Evolutionary conservation across 2,329 filamentous ascomycete species (phyloP).

Genomic region (Colletotrichum echinochloae): DNA sequence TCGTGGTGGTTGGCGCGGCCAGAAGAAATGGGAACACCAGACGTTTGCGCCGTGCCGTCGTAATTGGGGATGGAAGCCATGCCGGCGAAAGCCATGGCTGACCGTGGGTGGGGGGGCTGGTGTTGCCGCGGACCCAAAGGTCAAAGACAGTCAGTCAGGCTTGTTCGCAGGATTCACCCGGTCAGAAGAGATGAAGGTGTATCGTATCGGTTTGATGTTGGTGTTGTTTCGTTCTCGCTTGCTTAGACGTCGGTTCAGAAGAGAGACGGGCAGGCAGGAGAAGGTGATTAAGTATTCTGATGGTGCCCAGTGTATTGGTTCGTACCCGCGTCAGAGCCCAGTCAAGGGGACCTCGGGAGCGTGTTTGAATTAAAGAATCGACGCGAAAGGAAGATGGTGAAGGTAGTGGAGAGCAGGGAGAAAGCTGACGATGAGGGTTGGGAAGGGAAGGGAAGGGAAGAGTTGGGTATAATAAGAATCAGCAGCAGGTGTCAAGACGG

Average conservation of each 20-base stretch:
- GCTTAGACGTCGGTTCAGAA: conserved; percentile 2
- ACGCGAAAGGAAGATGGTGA: conserved; percentile 17
- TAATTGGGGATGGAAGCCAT: conserved; percentile 57
- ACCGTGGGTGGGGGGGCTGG: neutral
- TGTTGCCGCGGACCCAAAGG: conserved; percentile 5
- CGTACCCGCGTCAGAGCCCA: conserved; percentile 17
- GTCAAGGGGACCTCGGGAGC: neutral
- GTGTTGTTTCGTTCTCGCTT: neutral
- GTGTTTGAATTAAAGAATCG: conserved; percentile 22
- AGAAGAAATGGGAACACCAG: conserved; percentile 52
- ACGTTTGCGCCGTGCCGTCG: conserved; percentile 60
- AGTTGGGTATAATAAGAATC: conserved; percentile 27
- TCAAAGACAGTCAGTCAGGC: neutral
- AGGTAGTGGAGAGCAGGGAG: neutral
- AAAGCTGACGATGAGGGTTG: neutral
- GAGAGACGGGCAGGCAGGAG: neutral
- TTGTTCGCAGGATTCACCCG: conserved; percentile 29
- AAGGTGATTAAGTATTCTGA: neutral
- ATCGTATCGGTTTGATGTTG: neutral
- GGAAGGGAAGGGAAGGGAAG: conserved; percentile 5
- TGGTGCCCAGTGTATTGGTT: conserved; percentile 25
- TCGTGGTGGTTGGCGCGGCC: conserved; percentile 46
- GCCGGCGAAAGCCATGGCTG: conserved; percentile 57
- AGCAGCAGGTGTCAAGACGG: conserved; percentile 5
- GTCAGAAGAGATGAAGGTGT: conserved; percentile 10